Evolutionary conservation across 805 yeast genomes (phyloP).

Genomic region (Saitoella complicata): DNA sequence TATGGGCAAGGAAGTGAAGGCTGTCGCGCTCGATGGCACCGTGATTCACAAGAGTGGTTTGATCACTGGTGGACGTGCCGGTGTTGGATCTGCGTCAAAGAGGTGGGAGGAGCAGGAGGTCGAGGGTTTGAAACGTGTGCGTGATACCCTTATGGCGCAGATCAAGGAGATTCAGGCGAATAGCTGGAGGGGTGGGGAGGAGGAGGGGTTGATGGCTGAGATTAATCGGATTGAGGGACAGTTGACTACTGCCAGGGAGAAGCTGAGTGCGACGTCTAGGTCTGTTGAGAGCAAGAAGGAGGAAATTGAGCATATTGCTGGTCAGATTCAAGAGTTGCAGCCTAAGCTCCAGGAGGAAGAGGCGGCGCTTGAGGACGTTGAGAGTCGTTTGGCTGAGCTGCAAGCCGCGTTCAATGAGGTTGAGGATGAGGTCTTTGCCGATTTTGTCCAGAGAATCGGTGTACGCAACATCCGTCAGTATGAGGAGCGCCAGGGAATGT

Average conservation of each 20-base stretch:
- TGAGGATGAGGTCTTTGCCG: slow-evolving; percentile 21
- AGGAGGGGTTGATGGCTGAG: slow-evolving; percentile 42
- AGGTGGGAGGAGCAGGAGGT: slow-evolving; percentile 48
- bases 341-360: slow-evolving; percentile 24
- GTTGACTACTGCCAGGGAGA: slow-evolving; percentile 19
- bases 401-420: slow-evolving; percentile 22
- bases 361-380: slow-evolving; percentile 17
- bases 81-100: slow-evolving; percentile 11
- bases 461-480: slow-evolving; percentile 47
- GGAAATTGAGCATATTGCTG: slow-evolving; percentile 13
- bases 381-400: slow-evolving; percentile 21
- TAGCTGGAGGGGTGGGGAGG: slow-evolving; percentile 39
- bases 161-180: slow-evolving; percentile 27
- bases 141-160: slow-evolving; percentile 35
- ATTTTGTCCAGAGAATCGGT: slow-evolving; percentile 39
- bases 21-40: slow-evolving; percentile 73
- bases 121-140: slow-evolving; percentile 29
- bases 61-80: slow-evolving; percentile 76
- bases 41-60: slow-evolving; percentile 71
- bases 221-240: slow-evolving; percentile 29
- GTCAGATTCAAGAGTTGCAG: slow-evolving; percentile 22
- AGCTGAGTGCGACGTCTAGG: slow-evolving; percentile 8
- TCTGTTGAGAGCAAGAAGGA: slow-evolving; percentile 18
- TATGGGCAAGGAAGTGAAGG: slow-evolving; percentile 37
- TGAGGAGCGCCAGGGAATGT: slow-evolving; percentile 46